Evolutionary conservation across 257 asterid species (phyloP).

Genomic region (Pogostemon cablin): DNA sequence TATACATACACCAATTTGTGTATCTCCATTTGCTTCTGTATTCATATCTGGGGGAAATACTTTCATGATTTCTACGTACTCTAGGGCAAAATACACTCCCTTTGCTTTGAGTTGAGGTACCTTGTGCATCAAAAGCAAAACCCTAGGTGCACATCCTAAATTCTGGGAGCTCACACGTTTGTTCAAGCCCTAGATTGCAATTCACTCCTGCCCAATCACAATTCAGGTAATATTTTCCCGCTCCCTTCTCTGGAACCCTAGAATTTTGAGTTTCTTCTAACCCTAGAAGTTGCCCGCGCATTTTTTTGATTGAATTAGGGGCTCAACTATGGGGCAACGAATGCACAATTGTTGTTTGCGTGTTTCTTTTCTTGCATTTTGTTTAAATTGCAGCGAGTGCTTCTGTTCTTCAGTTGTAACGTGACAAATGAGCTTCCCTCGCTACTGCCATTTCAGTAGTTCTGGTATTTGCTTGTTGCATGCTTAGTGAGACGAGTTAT

Average conservation of each 20-base stretch:
- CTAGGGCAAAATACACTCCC: conserved; percentile 38
- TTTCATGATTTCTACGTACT: conserved; percentile 35
- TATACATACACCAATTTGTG: conserved; percentile 30
- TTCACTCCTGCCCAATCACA: conserved; percentile 35
- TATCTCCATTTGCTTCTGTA: conserved; percentile 30
- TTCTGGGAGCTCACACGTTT: conserved; percentile 36
- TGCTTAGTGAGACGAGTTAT: conserved; percentile 32
- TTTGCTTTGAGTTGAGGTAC: conserved; percentile 57
- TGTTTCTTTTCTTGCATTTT: conserved; percentile 42
- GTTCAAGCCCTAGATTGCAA: conserved; percentile 45
- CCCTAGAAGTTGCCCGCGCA: conserved; percentile 43
- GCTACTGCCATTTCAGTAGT: conserved; percentile 30
- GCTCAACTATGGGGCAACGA: conserved; percentile 34
- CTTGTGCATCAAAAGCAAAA: conserved; percentile 55
- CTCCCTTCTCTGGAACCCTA: conserved; percentile 42
- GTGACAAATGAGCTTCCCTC: conserved; percentile 28
- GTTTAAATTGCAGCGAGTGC: conserved; percentile 38
- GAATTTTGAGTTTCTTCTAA: conserved; percentile 41
- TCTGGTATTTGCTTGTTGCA: conserved; percentile 30
- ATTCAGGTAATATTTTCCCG: conserved; percentile 50
- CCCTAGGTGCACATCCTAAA: conserved; percentile 45
- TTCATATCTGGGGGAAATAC: conserved; percentile 31
- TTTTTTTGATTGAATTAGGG: conserved; percentile 31
- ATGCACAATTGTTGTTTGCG: conserved; percentile 30
- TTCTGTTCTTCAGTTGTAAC: conserved; percentile 33